phyloP scores from a whole-genome alignment of 305 asterid genomes.

The Caryopteris hybrid region DNA sequence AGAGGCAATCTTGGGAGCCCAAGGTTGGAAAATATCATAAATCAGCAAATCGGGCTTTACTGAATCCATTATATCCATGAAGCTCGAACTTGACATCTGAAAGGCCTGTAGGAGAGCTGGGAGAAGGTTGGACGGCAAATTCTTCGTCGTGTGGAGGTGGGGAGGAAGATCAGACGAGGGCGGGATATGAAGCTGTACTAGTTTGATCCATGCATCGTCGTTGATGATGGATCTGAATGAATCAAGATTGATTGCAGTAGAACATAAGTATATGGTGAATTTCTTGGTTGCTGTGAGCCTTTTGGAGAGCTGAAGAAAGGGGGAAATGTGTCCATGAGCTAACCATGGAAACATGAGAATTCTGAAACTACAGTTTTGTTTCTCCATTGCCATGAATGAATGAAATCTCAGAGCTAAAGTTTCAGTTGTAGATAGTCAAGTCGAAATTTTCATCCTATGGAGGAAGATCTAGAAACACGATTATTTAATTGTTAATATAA shows the following conservation, averaged over 20 bases:
- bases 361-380: background rate
- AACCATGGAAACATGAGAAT: slow-evolving; percentile 35
- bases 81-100: slow-evolving; percentile 23
- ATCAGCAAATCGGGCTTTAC: slow-evolving; percentile 29
- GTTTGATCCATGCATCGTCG: background rate
- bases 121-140: slow-evolving; percentile 21
- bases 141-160: slow-evolving; percentile 33
- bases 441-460: background rate
- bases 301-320: slow-evolving; percentile 30
- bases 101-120: slow-evolving; percentile 20
- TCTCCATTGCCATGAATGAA: slow-evolving; percentile 4
- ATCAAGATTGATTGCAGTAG: slow-evolving; percentile 34
- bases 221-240: slow-evolving; percentile 7
- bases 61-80: slow-evolving; percentile 11
- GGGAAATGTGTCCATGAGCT: slow-evolving; percentile 30
- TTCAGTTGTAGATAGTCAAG: background rate
- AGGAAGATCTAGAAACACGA: background rate
- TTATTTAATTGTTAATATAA: too few relatives aligned
- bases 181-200: slow-evolving; percentile 32
- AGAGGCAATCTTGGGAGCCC: slow-evolving; percentile 32
- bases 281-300: slow-evolving; percentile 13
- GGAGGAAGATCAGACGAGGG: slow-evolving; percentile 27
- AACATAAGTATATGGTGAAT: slow-evolving; percentile 28
- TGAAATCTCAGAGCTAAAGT: background rate
- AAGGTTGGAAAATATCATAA: slow-evolving; percentile 35